Base-by-base conservation (phyloP, 345 rosid species). In the Ceriops tagal region DNA sequence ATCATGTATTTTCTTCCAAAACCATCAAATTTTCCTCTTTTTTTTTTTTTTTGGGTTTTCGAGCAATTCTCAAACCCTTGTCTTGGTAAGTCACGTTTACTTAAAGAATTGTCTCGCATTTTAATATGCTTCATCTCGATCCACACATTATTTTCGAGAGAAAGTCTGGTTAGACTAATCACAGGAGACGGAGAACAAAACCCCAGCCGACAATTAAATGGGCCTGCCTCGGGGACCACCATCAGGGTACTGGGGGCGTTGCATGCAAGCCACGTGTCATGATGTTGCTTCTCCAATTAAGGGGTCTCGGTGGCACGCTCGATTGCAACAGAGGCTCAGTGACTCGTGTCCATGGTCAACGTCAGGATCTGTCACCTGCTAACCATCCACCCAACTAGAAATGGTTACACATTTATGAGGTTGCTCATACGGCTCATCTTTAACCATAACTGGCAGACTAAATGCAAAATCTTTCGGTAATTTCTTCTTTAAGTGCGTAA, bases 361-460 rank as follows among this genome's bases (percentile, higher is more conserved):
- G 31, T 3, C 8, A 27, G 20, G 27, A 24, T 11, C 3, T 28
- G 49, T 37, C 46, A 60, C 66, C 60, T 59, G 53, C 75, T 58
- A 37, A 66, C 53, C 13, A 34, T 59, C 51, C 35, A 2, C 4
- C 32, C 8, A 18, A 8, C 67, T 5, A 34, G 30, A 62, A 4
- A 51, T 70, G 60, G 53, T 9, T 5, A 8, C 18, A 3, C 51
- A 19, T 66, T 34, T 66, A 73, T 53, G 71, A 60, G 61, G 55
- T 75, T 70, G n/a, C 78, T 34, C 46, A 32, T 27, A 52, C 49
- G 78, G 20, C 62, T 66, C 56, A 15, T 58, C 28, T 46, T 26
- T 62, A 49, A 55, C 68, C 58, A n/a, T 62, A 24, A 18, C 60
- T 22, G 64, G 30, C 70, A 35, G 58, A 11, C 6, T 32, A 32